Evolutionary conservation across 1,139 yeast species (phyloP).

Genomic region (Zhuliangozyma parablackwelliae): DNA sequence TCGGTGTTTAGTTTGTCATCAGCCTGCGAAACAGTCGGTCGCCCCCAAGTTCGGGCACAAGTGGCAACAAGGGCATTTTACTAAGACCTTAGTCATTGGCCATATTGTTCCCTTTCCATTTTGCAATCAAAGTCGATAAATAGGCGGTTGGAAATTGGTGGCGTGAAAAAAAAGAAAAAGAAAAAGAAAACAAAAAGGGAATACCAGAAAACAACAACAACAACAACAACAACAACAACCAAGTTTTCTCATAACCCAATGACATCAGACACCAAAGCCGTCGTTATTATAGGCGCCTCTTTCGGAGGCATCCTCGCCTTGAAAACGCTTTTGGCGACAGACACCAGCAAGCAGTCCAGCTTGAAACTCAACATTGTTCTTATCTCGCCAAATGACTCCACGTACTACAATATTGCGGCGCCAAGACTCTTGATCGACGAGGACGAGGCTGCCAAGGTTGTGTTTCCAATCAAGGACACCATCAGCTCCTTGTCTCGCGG

Average conservation of each 20-base stretch:
- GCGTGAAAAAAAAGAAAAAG: too few species aligned
- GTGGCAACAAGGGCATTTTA: too few species aligned
- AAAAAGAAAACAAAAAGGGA: too few species aligned
- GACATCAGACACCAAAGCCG: conserved; percentile 5
- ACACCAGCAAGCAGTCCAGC: conserved; percentile 2
- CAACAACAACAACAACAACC: too few species aligned
- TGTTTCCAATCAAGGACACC: conserved; percentile 16
- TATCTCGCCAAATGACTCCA: conserved; percentile 17
- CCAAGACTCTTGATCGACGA: conserved; percentile 31
- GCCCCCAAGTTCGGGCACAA: too few species aligned
- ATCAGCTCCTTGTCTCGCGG: conserved; percentile 12
- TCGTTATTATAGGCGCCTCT: conserved; percentile 35
- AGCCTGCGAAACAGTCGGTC: too few species aligned
- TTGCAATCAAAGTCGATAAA: too few species aligned
- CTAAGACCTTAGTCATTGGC: too few species aligned
- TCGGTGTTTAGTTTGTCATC: too few species aligned
- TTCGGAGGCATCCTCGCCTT: conserved; percentile 28
- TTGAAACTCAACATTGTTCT: conserved; percentile 10
- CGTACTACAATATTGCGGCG: conserved; percentile 20
- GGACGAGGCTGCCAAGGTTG: conserved; percentile 13
- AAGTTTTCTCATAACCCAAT: background rate
- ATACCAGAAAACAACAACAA: too few species aligned
- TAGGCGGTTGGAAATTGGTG: too few species aligned
- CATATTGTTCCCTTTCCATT: too few species aligned
- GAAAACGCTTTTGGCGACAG: conserved; percentile 12